Evolutionary conservation across 2,329 filamentous ascomycete genomes (phyloP).

Genomic region (Colletotrichum tropicale): DNA sequence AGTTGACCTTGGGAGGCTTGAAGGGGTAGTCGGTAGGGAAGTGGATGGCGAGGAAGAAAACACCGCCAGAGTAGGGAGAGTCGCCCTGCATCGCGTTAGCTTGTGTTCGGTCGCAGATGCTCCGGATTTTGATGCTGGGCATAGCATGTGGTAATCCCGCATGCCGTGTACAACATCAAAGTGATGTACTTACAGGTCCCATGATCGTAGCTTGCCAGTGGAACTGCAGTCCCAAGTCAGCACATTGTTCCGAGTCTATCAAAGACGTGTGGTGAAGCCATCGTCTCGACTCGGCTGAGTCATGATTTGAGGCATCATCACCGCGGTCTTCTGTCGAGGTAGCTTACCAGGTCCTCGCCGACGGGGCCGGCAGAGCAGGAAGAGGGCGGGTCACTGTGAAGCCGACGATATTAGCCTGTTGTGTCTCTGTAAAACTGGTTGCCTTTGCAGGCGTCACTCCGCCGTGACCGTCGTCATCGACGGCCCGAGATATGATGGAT

Average conservation of each 20-base stretch:
- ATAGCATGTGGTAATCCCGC: not conserved
- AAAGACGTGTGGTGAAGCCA: not conserved
- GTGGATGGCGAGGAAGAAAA: conserved; percentile 98
- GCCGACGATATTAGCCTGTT: conserved; percentile 31
- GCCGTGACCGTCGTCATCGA: not conserved
- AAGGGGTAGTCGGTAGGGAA: conserved; percentile 99
- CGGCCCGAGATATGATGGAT: not conserved
- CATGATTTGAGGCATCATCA: conserved; percentile 12
- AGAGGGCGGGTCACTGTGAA: conserved; percentile 87
- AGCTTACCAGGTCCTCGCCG: conserved; percentile 93
- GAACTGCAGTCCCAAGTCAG: conserved; percentile 65
- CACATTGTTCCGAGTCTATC: not conserved
- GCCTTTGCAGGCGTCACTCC: not conserved
- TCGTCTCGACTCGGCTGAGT: conserved; percentile 26
- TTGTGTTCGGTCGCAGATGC: not conserved
- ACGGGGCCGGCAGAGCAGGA: conserved; percentile 98
- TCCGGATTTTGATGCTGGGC: not conserved
- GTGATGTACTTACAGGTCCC: conserved; percentile 81
- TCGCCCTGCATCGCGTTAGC: conserved; percentile 66
- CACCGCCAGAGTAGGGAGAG: conserved; percentile 96
- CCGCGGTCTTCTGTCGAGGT: conserved; percentile 23
- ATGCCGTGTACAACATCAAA: not conserved
- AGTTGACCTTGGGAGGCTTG: conserved; percentile 99
- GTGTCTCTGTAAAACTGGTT: not conserved
- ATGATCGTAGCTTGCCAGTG: conserved; percentile 99